These are phyloP conservation scores for Vicia sativa DNA, from an alignment of 306 rosid genomes.

Conservation along the genomic window DNA sequence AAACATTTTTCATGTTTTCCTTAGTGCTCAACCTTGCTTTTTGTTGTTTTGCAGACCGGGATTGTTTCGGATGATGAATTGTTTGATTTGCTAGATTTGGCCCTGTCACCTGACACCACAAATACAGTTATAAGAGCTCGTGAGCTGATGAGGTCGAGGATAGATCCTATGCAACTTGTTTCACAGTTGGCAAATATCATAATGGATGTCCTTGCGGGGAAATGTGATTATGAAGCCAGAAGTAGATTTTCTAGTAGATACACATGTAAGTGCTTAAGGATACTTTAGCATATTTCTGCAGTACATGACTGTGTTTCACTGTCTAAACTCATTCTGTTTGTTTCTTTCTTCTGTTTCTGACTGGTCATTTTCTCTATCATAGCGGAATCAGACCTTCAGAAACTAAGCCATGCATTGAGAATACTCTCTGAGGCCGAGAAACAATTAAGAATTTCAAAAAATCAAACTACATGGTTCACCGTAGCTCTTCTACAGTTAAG, in stretches of 20 bases:
- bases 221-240: conserved; percentile 53
- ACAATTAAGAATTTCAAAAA: conserved; percentile 77
- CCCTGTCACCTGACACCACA: conserved; percentile 81
- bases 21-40: conserved; percentile 13
- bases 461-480: conserved; percentile 85
- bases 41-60: conserved; percentile 67
- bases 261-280: conserved; percentile 54
- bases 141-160: conserved; percentile 78
- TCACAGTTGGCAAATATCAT: conserved; percentile 84
- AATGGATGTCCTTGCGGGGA: conserved; percentile 90
- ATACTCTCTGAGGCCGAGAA: conserved; percentile 81
- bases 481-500: conserved; percentile 85
- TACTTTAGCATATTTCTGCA: conserved; percentile 7
- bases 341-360: conserved; percentile 25
- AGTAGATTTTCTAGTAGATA: conserved; percentile 54
- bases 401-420: conserved; percentile 71
- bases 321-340: conserved; percentile 2
- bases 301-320: conserved; percentile 25
- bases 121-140: conserved; percentile 77
- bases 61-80: conserved; percentile 79
- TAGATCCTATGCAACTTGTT: conserved; percentile 81
- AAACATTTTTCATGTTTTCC: conserved; percentile 6
- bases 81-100: conserved; percentile 81
- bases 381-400: conserved; percentile 76
- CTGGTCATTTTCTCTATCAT: conserved; percentile 31